phyloP scores from a whole-genome alignment of 805 yeast species.

The Candida anglica region DNA sequence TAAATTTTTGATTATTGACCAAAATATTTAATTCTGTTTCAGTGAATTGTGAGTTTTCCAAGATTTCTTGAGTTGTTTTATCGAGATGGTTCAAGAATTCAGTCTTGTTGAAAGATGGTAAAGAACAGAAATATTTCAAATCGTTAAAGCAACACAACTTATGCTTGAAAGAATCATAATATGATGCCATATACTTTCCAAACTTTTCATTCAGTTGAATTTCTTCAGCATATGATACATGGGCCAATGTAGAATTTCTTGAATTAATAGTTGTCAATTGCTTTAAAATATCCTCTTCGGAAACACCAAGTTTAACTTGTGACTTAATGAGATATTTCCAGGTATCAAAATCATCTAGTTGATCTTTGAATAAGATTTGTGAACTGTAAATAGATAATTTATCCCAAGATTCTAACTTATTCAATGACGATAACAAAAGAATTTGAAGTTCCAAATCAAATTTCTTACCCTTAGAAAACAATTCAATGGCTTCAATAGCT shows the following conservation, averaged over 20 bases:
- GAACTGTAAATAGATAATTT: slow-evolving; percentile 37
- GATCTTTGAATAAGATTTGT: slow-evolving; percentile 39
- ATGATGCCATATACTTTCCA: slow-evolving; percentile 28
- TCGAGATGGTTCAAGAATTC: slow-evolving; percentile 16
- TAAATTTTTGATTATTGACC: slow-evolving; percentile 49
- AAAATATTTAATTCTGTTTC: slow-evolving; percentile 13
- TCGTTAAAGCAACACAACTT: slow-evolving; percentile 69
- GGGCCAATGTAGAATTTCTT: slow-evolving; percentile 28
- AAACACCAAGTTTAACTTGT: slow-evolving; percentile 24
- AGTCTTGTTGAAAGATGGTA: slow-evolving; percentile 6
- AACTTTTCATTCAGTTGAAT: slow-evolving; percentile 16
- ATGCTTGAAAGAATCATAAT: slow-evolving; percentile 43
- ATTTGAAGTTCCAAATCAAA: slow-evolving; percentile 64
- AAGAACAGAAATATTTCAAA: slow-evolving; percentile 30
- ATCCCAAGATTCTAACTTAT: slow-evolving; percentile 38
- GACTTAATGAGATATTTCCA: slow-evolving; percentile 59
- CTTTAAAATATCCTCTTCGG: slow-evolving; percentile 7
- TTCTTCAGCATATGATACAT: slow-evolving; percentile 17
- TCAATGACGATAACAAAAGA: slow-evolving; percentile 46
- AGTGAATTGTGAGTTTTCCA: slow-evolving; percentile 7
- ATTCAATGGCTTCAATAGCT: slow-evolving; percentile 18
- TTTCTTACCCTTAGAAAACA: slow-evolving; percentile 27
- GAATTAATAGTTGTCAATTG: slow-evolving; percentile 7
- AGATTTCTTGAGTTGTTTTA: slow-evolving; percentile 10
- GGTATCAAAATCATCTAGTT: slow-evolving; percentile 72